A percentile compares a stretch with the other conserved stretches of the same genome.
Conservation (phyloP, 2,329 filamentous ascomycete genomes). For the Diaporthe ilicicola region DNA sequence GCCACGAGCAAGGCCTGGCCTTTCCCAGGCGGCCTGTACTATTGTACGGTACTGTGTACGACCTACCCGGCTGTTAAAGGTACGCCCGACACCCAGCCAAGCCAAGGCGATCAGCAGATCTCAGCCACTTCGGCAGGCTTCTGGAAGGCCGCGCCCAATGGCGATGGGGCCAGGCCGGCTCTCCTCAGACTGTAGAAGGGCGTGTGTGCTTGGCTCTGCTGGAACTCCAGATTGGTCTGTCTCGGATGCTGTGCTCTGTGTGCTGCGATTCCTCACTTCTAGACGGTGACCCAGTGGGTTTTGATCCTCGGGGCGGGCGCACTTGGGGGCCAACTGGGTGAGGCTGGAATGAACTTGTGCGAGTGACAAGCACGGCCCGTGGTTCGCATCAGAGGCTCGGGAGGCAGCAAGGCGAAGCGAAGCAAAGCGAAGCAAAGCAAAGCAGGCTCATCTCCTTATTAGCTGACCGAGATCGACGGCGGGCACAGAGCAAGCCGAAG, state of each 20-base stretch:
- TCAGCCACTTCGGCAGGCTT: constrained; percentile 26
- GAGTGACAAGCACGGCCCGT: background rate
- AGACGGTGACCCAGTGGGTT: background rate
- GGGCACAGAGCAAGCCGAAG: constrained; percentile 12
- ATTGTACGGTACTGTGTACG: background rate
- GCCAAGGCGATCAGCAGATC: constrained; percentile 6
- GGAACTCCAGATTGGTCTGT: background rate
- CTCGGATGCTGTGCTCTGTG: constrained; percentile 10
- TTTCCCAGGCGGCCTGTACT: too few relatives aligned
- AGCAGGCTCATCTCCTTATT: background rate
- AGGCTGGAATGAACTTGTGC: background rate
- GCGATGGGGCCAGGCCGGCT: too few relatives aligned
- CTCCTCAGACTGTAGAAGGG: too few relatives aligned
- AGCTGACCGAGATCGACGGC: constrained; percentile 2
- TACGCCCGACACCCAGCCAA: background rate
- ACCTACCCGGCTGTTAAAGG: background rate
- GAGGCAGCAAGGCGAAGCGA: background rate
- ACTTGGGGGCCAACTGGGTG: background rate
- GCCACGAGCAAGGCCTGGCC: background rate
- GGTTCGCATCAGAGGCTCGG: background rate
- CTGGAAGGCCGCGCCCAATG: constrained; percentile 11
- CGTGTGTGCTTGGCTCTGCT: background rate
- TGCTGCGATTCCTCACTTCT: background rate
- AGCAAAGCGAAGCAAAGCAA: background rate
- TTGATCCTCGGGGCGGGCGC: too few relatives aligned